Base-by-base conservation (phyloP, 2,329 filamentous ascomycete genomes). In the Ophiostoma sp. region DNA sequence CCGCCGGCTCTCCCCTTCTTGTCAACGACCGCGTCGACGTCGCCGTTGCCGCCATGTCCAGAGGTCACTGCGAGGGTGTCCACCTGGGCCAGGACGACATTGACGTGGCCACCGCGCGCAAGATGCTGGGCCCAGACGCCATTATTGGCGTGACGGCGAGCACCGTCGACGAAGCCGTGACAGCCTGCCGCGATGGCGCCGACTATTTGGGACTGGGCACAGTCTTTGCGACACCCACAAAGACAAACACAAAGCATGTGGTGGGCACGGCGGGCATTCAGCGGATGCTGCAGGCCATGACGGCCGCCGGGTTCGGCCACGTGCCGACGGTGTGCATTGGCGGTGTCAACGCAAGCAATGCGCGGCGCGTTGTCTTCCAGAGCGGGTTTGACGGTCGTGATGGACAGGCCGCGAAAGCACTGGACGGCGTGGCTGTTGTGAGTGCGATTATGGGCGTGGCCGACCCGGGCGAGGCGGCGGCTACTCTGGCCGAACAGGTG, bases 1-100 rank as follows among this genome's bases (percentile, higher is more conserved):
- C 85, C 76, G 71, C 74, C 17, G 42, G 59, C 5, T 59, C 73
- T 3, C 95, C 95, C 39, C 87, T 98, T 73, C 85, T 98, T 72
- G 94, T 98, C 84, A 98, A 98, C 80, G 96, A 98, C 81, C 90
- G 95, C 15, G 88, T 98, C 6, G 95, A 97, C 80, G 93, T 98
- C 33, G 95, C 94, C 9, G 86, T 94, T 22, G 94, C 94, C 17
- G 88, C 95, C 59, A 94, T 94, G n/a, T 86, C 94, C 22, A 94
- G 94, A 19, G 88, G 95, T 59, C 93, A 90, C 15, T 96, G 93
- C 73, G 95, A 98, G 83, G 96, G 96, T 63, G 94, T 97, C 9
- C 96, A 98, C 81, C 88, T 98, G 69, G 96, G 96, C 7, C 95
- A 98, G 84, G 95, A 98, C 87, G 95, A 98, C 81, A 91, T 97